phyloP scores from a whole-genome alignment of 148 eudicot genomes.

The Amaranthus hypochondriacus region DNA sequence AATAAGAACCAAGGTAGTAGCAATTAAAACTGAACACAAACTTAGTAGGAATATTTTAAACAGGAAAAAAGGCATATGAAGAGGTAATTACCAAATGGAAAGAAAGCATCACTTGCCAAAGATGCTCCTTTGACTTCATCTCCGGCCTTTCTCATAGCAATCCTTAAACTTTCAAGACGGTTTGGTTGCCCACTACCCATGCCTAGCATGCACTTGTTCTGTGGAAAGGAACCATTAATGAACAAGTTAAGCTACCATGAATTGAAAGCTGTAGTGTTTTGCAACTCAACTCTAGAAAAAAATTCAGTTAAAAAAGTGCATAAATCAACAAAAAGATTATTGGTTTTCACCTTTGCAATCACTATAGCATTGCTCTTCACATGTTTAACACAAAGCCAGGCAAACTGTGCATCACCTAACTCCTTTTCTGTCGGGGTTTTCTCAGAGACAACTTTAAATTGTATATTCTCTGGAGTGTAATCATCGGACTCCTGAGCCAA shows the following conservation, averaged over 20 bases:
- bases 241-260: not conserved
- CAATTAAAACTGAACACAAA: not conserved
- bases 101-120: slow-evolving; percentile 99
- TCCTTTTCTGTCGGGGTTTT: slow-evolving; percentile 59
- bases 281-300: not conserved
- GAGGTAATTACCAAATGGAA: slow-evolving; percentile 73
- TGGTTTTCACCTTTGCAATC: slow-evolving; percentile 73
- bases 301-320: not conserved
- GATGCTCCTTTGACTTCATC: slow-evolving; percentile 88
- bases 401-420: slow-evolving; percentile 83
- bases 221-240: not conserved
- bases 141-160: slow-evolving; percentile 90
- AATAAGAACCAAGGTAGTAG: not conserved
- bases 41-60: not conserved
- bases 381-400: slow-evolving; percentile 96
- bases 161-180: slow-evolving; percentile 88
- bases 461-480: slow-evolving; percentile 67
- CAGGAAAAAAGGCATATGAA: not conserved
- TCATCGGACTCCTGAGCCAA: slow-evolving; percentile 94
- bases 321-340: not conserved
- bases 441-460: slow-evolving; percentile 59
- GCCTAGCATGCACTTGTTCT: slow-evolving; percentile 89
- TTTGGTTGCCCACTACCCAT: slow-evolving; percentile 99
- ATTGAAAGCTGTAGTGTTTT: no score
- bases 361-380: slow-evolving; percentile 98